These are phyloP conservation scores for Rhizophagus prolifer DNA, from an alignment of 192 early-diverging fungal genomes.

Conservation along the genomic window DNA sequence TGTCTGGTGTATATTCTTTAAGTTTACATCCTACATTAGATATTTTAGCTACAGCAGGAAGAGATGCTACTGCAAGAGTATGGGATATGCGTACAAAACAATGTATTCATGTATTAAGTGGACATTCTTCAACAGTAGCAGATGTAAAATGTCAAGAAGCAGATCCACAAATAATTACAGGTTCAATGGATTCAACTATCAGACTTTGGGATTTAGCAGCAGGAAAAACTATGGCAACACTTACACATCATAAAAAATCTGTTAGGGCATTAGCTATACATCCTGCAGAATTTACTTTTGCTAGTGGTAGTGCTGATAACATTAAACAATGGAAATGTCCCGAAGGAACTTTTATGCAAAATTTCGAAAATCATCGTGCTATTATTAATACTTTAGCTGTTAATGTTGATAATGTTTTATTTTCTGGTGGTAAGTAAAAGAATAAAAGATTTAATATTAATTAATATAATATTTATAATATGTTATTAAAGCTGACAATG, in stretches of 20 bases:
- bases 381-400: constrained; percentile 90
- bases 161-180: constrained; percentile 95
- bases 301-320: constrained; percentile 82
- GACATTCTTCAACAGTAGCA: constrained; percentile 85
- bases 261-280: constrained; percentile 91
- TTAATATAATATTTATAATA: not conserved
- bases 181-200: constrained; percentile 91
- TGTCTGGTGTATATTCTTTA: constrained; percentile 91
- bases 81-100: constrained; percentile 99
- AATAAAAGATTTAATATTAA: not conserved
- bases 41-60: constrained; percentile 89
- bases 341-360: constrained; percentile 92
- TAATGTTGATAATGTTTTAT: constrained; percentile 91
- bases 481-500: constrained; percentile 75
- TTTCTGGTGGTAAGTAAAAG: constrained; percentile 77
- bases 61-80: constrained; percentile 92
- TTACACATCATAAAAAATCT: constrained; percentile 98
- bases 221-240: constrained; percentile 87
- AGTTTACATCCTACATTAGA: constrained; percentile 93
- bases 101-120: constrained; percentile 83
- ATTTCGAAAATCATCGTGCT: constrained; percentile 80
- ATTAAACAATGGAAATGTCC: constrained; percentile 99
- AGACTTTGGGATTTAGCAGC: constrained; percentile 96
- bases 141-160: constrained; percentile 90
- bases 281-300: constrained; percentile 93